Evolutionary conservation across 2,329 filamentous ascomycete genomes (phyloP).

Genomic region (Diaporthe velutina): DNA sequence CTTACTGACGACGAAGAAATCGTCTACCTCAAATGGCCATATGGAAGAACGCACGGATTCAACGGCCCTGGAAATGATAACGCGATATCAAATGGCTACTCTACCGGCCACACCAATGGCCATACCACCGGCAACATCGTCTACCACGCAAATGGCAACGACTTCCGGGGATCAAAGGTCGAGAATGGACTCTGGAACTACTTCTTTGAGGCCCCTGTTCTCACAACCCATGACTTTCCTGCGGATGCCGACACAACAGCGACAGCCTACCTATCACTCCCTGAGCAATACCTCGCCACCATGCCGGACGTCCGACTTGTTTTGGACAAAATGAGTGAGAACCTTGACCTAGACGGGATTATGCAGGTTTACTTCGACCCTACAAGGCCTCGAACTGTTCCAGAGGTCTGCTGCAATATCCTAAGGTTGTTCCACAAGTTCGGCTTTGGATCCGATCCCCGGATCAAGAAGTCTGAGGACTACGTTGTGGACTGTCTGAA

Average conservation of each 20-base stretch:
- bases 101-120: neutral
- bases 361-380: neutral
- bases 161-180: neutral
- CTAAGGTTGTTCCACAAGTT: neutral
- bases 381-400: neutral
- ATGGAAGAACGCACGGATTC: neutral
- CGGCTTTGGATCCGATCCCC: neutral
- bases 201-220: neutral
- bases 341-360: neutral
- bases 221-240: neutral
- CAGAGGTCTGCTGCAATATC: constrained; percentile 5
- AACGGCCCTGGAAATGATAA: neutral
- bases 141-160: neutral
- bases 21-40: constrained; percentile 1
- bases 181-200: constrained; percentile 2
- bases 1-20: neutral
- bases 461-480: neutral
- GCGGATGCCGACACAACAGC: neutral
- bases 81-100: neutral
- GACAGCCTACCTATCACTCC: neutral
- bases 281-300: neutral
- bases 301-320: neutral
- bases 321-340: neutral
- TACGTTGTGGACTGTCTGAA: neutral
- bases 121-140: neutral